These are phyloP conservation scores for Vitrella brassicaformis DNA, from an alignment of 73 alveolate species.

Conservation along the genomic window DNA sequence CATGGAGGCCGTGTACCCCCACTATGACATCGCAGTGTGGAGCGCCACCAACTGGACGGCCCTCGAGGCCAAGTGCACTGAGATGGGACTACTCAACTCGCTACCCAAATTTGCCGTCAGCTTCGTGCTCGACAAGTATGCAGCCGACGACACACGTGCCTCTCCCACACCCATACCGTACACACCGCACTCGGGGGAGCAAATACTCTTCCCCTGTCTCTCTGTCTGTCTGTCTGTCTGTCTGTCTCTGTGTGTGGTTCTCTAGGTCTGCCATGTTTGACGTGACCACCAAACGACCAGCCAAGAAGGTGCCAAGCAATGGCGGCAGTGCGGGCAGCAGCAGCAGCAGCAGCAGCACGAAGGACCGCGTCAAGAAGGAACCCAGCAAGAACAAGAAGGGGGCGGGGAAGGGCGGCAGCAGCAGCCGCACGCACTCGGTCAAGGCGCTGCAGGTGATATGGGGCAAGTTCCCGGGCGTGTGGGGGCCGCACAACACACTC, in stretches of 20 bases:
- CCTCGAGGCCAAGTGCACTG: background rate
- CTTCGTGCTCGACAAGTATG: background rate
- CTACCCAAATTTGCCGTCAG: background rate
- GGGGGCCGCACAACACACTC: background rate
- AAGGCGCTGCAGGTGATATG: background rate
- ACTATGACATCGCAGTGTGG: background rate
- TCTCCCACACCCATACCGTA: background rate
- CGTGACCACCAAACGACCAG: background rate
- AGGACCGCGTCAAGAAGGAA: background rate
- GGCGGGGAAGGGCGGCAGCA: background rate
- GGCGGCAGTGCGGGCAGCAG: background rate
- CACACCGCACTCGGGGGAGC: background rate
- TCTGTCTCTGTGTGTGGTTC: background rate
- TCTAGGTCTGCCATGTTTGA: background rate
- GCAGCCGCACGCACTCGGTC: background rate
- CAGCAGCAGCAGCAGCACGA: background rate
- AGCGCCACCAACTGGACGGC: background rate
- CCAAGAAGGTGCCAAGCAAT: background rate
- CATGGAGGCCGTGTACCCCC: background rate
- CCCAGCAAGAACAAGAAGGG: background rate
- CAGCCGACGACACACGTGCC: background rate
- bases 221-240: background rate
- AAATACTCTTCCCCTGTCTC: background rate
- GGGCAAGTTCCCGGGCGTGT: background rate
- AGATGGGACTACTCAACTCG: background rate